Base-by-base conservation (phyloP, 352 stramenopile genomes). In the Phytophthora ohioensis region DNA sequence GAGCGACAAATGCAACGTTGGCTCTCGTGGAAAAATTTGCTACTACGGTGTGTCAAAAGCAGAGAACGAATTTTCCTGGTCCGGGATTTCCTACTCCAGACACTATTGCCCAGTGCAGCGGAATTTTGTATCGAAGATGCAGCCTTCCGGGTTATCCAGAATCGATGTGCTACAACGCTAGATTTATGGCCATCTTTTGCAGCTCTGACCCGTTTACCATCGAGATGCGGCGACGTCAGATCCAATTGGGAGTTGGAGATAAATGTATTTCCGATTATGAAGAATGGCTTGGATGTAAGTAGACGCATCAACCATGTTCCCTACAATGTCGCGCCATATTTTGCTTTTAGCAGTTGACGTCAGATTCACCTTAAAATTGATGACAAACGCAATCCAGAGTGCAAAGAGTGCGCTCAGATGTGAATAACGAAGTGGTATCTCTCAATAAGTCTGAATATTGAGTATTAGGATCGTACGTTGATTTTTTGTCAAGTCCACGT, bases 141-240 rank as follows among this genome's bases (percentile, higher is more conserved):
- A 9, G 45, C 1, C 3, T 55, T 6, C 34, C 47, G n/a, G 42
- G 48, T 4, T 36, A 69, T 9, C 3, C 21, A 9, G 46, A 67
- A 5, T 60, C 54, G 2, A 81, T 79, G 58, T 82, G 76, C 65
- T 79, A 78, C 51, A 79, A 68, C 53, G 42, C 64, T 4, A 66
- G 63, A 3, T 65, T 73, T 49, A 80, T 84, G 73, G 64, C 30
- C 6, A 72, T 84, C 27, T 51, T 66, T 11, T 84, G 73, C 45
- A 48, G 54, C n/a, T 27, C n/a, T 27, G 67, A 62, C 9, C 5
- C 43, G 3, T 58, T 73, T 7, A 42, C 48, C 11, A 74, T 74
- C n/a, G 60, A 67, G n/a, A 57, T 71, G 47, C 62, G 67, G 13
- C 57, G 63, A 5, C 31, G 27, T n/a, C 61, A 76, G 45, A 79